phyloP scores from a whole-genome alignment of 208 protist species.

The Crithidia brevicula region DNA sequence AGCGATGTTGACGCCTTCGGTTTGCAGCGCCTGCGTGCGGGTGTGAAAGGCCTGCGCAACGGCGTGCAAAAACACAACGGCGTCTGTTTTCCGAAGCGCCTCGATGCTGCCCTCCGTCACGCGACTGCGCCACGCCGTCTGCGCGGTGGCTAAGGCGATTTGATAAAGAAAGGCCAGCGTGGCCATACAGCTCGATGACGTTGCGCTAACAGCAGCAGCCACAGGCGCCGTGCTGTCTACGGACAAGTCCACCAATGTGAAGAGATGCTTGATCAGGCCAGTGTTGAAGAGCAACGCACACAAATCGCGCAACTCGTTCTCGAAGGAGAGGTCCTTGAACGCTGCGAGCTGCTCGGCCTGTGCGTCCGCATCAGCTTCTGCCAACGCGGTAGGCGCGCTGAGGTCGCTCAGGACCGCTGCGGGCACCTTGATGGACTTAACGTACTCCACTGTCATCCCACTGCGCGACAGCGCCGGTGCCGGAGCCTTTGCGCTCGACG shows the following conservation, averaged over 20 bases:
- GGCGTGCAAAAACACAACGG: slow-evolving; percentile 14
- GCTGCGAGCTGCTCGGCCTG: background rate
- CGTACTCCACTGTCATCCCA: slow-evolving; percentile 27
- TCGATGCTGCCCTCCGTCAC: slow-evolving; percentile 9
- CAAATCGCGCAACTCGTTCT: slow-evolving; percentile 29
- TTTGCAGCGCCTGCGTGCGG: background rate
- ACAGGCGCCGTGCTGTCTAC: background rate
- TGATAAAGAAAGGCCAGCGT: slow-evolving; percentile 34
- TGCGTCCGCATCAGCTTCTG: background rate
- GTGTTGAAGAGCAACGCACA: slow-evolving; percentile 16
- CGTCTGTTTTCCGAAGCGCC: slow-evolving; percentile 4
- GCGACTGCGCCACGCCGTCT: slow-evolving; percentile 27
- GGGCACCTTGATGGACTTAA: slow-evolving; percentile 30
- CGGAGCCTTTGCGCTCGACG: too few species aligned
- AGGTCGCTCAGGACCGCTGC: slow-evolving; percentile 25
- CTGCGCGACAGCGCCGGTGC: slow-evolving; percentile 24
- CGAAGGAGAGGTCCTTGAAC: slow-evolving; percentile 23
- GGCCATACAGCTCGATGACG: slow-evolving; percentile 10
- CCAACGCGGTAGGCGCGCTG: slow-evolving; percentile 1
- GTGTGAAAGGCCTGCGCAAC: slow-evolving; percentile 20
- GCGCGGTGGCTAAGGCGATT: slow-evolving; percentile 10
- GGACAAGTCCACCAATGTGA: slow-evolving; percentile 6
- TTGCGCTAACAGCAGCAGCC: background rate
- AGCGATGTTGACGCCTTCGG: background rate
- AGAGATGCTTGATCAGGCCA: slow-evolving; percentile 12